Percentiles rank a stretch among this genome's conserved stretches.
phyloP scores from a whole-genome alignment of 768 basidiomycete species.

The Termitomyces sp. region DNA sequence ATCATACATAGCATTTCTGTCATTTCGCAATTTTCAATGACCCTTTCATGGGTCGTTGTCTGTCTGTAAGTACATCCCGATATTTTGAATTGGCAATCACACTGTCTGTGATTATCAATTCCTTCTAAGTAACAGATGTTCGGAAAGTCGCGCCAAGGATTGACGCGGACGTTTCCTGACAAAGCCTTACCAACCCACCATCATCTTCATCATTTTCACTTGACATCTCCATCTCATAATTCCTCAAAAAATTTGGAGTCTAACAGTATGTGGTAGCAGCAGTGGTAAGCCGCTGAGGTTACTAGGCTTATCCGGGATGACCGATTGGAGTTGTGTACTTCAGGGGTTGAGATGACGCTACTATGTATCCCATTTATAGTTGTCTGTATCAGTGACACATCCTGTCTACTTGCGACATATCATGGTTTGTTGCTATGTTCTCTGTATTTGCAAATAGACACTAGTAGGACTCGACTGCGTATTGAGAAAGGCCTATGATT shows the following conservation, averaged over 20 bases:
- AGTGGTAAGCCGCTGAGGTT: too few relatives aligned
- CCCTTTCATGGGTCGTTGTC: neutral
- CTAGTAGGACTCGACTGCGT: neutral
- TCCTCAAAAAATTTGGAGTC: neutral
- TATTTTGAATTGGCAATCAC: too few relatives aligned
- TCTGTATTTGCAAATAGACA: neutral
- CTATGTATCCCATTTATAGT: neutral
- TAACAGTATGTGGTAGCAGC: neutral
- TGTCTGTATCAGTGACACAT: neutral
- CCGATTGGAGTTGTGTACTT: neutral
- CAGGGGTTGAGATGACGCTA: neutral
- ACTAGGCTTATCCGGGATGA: neutral
- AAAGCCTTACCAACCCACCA: neutral
- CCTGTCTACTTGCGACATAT: neutral
- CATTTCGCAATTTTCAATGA: neutral
- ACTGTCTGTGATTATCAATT: too few relatives aligned
- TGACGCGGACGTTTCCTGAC: neutral
- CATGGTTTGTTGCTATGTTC: neutral
- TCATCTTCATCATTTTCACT: neutral
- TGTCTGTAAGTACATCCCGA: too few relatives aligned
- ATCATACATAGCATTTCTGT: neutral
- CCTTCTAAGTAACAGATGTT: too few relatives aligned
- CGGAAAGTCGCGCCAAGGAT: neutral
- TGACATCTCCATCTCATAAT: neutral
- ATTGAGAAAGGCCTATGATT: neutral